Base-by-base conservation (phyloP, 371 early-diverging fungal species). In the Rhizopus sp. region DNA sequence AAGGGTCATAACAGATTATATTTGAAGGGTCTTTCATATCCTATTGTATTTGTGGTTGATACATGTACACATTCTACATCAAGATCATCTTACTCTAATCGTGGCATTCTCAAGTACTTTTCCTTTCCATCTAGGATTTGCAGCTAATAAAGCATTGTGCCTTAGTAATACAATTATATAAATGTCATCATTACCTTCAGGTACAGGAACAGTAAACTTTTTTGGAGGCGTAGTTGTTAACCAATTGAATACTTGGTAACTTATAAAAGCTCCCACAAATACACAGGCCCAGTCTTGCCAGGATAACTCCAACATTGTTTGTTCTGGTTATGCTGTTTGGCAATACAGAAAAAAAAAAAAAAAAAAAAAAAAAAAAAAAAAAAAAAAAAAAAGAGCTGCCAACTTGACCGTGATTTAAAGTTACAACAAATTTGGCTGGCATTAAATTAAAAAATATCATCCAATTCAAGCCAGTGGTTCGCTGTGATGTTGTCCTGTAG, bases 1-100 rank as follows among this genome's bases (percentile, higher is more conserved):
- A 80, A n/a, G 94, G 94, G 57, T 94, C 94, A 66, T 85, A 91
- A 69, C 94, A 93, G 30, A 83, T 71, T 66, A 94, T 93, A n/a
- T 64, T 74, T 10, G 69, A 71, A 5, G 85, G 84, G 30, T 78
- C 69, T 34, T 57, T 55, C 16, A 76, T 64, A 52, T 85, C 78
- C 87, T 88, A 53, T 44, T 39, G n/a, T 44, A n/a, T 41, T 53
- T 49, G 17, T 29, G 31, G 32, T 45, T 40, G 23, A 30, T 5
- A 46, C 17, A 39, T 30, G 50, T 57, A 31, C 37, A n/a, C 15
- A n/a, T 41, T 41, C 15, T n/a, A 5, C 15, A 46, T 23, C 23
- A 23, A 23, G 23, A 23, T 23, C 23, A 23, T 23, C 62, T 60
- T 65, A 87, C 87, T 40, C 78, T 63, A 57, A 88, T 78, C 44